Evolutionary conservation across 257 asterid genomes (phyloP), one percentile per base, ranked within the genome.

Genomic region (Solanum virginianum): DNA sequence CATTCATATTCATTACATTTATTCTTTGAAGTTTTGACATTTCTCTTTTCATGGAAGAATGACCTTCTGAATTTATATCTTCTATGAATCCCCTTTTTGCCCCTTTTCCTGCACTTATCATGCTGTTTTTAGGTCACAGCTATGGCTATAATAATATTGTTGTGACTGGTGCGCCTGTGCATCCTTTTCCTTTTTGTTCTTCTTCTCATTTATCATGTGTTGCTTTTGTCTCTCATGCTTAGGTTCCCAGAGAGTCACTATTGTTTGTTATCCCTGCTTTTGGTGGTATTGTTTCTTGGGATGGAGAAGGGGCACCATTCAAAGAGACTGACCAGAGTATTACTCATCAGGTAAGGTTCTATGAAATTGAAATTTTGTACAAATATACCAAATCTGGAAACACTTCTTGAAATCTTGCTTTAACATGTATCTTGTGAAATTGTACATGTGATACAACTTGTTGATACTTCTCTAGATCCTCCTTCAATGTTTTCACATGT

Each of bases 221-320:
- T 74, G 47, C 57, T 20, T 55, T 51, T 20, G 47, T 86, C 60
- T 12, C 85, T 26, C 47, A 84, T 89, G 24, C 66, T 82, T 92
- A 97, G 98, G 97, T 94, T 86, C 99, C 99, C 7, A 93, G 98
- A 86, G 99, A 97, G 89, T 94, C 98, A 2, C 86, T 97, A 88
- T 91, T 97, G 60, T 95, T 95, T 86, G 71, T 95, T 84, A 94
- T 94, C 86, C 94, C 98, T 69, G 97, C 98, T 84, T 95, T 97
- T 86, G 99, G 99, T 86, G 99, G 99, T 89, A 85, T 84, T 13
- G 98, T 97, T 85, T 95, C 99, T 51, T 97, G 99, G 99, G 99
- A 94, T 84, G 99, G 99, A 68, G 95, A 91, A 90, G 98, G 98
- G 80, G 98, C 98, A 69, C 99, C 99, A 10, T 92, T 92, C 84